Conservation (phyloP, 345 rosid genomes). For the Populus simonii region DNA sequence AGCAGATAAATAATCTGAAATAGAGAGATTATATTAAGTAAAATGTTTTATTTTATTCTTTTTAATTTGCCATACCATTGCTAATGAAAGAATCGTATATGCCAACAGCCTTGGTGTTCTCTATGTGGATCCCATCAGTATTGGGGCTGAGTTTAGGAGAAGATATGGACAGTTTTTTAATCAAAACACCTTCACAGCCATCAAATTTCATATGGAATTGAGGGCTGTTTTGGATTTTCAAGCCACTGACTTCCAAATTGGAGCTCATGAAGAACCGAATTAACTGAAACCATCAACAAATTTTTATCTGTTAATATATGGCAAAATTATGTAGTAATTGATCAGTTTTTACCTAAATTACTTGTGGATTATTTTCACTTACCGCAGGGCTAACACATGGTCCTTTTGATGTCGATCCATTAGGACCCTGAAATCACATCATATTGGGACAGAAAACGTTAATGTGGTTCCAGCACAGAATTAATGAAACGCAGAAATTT, state of each 20-base stretch:
- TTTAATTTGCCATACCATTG: conserved; percentile 55
- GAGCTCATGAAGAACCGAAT: conserved; percentile 96
- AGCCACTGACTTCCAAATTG: conserved; percentile 60
- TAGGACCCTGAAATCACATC: conserved; percentile 56
- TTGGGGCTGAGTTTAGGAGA: conserved; percentile 96
- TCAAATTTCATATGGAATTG: conserved; percentile 94
- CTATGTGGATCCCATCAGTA: conserved; percentile 89
- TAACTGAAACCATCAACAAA: conserved; percentile 41
- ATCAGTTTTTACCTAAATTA: conserved; percentile 1
- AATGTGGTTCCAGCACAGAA: background rate
- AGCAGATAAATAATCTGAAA: background rate
- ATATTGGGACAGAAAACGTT: background rate
- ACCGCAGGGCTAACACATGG: conserved; percentile 90
- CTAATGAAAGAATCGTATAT: conserved; percentile 72
- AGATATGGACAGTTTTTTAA: conserved; percentile 56
- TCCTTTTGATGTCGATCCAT: conserved; percentile 53
- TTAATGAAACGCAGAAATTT: background rate
- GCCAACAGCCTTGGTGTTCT: conserved; percentile 66
- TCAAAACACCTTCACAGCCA: conserved; percentile 81
- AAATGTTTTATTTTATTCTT: background rate
- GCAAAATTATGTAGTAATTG: background rate
- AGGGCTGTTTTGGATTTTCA: conserved; percentile 88
- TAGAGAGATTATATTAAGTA: background rate
- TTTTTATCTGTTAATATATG: background rate
- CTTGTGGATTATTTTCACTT: conserved; percentile 22